These are phyloP conservation scores for Friedmanniomyces simplex DNA, from an alignment of 495 filamentous ascomycete species.

Conservation along the genomic window DNA sequence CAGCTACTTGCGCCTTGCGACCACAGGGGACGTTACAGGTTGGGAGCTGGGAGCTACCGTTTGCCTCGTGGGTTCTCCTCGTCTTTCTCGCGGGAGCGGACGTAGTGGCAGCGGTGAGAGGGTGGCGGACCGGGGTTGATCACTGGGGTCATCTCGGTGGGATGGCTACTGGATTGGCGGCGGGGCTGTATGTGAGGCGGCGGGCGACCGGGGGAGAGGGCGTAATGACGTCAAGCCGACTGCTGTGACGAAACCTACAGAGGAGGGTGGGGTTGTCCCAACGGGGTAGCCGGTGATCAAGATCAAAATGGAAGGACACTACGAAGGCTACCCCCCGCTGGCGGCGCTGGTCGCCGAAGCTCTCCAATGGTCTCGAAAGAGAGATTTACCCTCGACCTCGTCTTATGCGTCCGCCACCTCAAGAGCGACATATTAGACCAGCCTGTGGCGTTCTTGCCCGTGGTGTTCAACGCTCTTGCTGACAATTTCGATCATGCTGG, in stretches of 20 bases:
- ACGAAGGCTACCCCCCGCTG: no score
- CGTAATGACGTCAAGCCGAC: background rate
- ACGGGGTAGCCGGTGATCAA: background rate
- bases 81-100: background rate
- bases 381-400: no score
- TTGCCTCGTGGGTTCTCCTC: background rate
- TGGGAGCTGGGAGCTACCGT: background rate
- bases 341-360: no score
- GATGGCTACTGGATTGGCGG: background rate
- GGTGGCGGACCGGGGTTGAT: background rate
- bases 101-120: background rate
- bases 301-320: no score
- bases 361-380: no score
- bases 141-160: constrained; percentile 2
- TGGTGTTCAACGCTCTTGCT: no score
- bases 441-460: no score
- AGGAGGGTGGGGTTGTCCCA: background rate
- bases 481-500: no score
- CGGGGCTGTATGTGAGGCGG: background rate
- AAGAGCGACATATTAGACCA: no score
- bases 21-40: constrained; percentile 13
- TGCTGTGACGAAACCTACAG: background rate
- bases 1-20: constrained; percentile 59
- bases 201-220: background rate
- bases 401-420: no score